Base-by-base conservation (phyloP, 2,329 filamentous ascomycete species). In the Dryadomyces sulphureus region DNA sequence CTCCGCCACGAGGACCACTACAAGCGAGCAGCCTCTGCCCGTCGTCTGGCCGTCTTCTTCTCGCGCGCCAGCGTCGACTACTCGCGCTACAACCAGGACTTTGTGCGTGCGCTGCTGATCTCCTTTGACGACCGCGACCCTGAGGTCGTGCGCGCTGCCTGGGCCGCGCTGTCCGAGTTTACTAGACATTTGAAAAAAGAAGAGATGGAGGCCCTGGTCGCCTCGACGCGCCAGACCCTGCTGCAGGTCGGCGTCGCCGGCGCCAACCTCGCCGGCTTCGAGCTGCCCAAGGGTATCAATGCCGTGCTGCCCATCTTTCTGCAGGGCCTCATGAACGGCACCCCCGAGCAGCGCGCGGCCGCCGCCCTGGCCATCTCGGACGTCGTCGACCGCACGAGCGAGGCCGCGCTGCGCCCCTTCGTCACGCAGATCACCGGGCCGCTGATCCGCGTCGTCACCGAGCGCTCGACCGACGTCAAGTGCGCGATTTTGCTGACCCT, bases 351-450 rank as follows among this genome's bases (percentile, higher is more conserved):
- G 66, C 77, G 89, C 60, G 92, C 87, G 22, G 85, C 93, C 60
- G 80, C 92, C 48, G 92, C 93, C 40, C 72, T 96, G 51, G 92
- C 86, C 47, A 93, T 98, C 54, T 94, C 89, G 2, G 93, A 98
- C 60, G 84, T 98, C 54, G 83, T 96, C 53, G 92, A 96, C 65
- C 80, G 92, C 48, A 93, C 92, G 22, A 90, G 81, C 61, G 78
- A 87, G 54, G 81, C 88, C 49, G 81, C 89, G 19, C 70, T 98
- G 51, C 93, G 92, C 64, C 87, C 89, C 7, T 96, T 93, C 57
- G 92, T 98, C 49, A 95, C 90, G 25, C 89, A 95, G 59, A 95
- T 98, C 55, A 96, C 93, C 5, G 92, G 92, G 59, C 92, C 93
- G 20, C 76, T 98, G 45, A 98, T 98, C 62, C 85, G 92, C 74